phyloP scores from a whole-genome alignment of 305 asterid genomes.

The Solanum hybrid region DNA sequence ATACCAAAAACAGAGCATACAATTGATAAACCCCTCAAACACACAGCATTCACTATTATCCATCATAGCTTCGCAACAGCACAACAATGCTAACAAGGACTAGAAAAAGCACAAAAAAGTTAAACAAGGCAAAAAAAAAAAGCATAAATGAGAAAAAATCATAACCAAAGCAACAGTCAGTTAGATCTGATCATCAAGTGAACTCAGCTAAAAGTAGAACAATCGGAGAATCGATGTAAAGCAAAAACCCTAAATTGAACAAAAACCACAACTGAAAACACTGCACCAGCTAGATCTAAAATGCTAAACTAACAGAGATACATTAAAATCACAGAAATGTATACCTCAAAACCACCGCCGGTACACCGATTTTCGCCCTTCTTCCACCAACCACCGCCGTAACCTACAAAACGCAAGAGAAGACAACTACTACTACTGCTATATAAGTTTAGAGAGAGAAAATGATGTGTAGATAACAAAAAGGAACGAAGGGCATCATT shows the following conservation, averaged over 20 bases:
- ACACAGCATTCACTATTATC: not conserved
- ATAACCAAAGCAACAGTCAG: not conserved
- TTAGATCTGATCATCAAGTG: not conserved
- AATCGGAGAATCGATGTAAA: not conserved
- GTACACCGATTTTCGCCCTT: not conserved
- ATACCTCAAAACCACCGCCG: not conserved
- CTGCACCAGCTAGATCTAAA: not conserved
- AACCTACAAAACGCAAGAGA: not conserved
- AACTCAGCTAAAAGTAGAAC: not conserved
- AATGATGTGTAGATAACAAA: not conserved
- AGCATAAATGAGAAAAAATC: not conserved
- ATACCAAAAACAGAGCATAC: not conserved
- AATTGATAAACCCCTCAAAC: not conserved
- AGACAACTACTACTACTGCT: not conserved
- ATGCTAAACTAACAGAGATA: not conserved
- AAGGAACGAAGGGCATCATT: not conserved
- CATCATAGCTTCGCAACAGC: not conserved
- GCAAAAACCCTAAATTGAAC: not conserved
- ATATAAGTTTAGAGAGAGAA: not conserved
- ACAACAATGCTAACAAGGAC: not conserved
- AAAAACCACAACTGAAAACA: not conserved
- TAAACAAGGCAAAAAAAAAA: not conserved
- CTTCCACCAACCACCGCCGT: not conserved
- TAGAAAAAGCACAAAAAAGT: not conserved
- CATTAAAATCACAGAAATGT: not conserved